Evolutionary conservation across 1,284 basidiomycete genomes (phyloP).

Genomic region (Ceratobasidium sp.): DNA sequence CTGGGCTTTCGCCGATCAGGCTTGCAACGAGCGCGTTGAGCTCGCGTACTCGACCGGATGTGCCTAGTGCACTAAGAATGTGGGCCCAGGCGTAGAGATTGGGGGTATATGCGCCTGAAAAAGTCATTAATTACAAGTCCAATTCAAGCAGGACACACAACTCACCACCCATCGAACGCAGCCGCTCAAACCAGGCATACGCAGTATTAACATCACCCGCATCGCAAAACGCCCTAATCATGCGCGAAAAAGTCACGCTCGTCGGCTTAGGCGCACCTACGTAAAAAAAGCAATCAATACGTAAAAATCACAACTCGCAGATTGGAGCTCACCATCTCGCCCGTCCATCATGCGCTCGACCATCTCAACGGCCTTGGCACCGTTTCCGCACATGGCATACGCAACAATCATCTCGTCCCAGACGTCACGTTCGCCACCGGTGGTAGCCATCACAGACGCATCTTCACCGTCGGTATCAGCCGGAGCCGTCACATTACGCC

Average conservation of each 20-base stretch:
- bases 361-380: constrained; percentile 74
- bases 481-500: neutral
- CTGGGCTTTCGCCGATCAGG: constrained; percentile 58
- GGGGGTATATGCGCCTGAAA: constrained; percentile 63
- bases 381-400: constrained; percentile 76
- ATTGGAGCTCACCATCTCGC: constrained; percentile 54
- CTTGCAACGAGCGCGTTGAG: constrained; percentile 68
- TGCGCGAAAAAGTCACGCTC: constrained; percentile 71
- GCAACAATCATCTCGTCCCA: constrained; percentile 83
- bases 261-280: constrained; percentile 70
- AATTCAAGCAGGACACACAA: neutral
- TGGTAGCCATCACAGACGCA: constrained; percentile 28
- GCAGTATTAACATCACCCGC: constrained; percentile 75
- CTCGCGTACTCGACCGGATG: constrained; percentile 64
- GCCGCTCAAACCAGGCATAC: constrained; percentile 76
- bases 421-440: constrained; percentile 55
- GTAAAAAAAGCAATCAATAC: constrained; percentile 52
- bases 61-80: constrained; percentile 69
- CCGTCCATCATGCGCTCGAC: constrained; percentile 80
- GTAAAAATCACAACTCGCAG: constrained; percentile 36
- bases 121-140: constrained; percentile 56
- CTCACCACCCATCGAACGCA: constrained; percentile 57
- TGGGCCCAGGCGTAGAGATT: constrained; percentile 65
- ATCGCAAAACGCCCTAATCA: constrained; percentile 77
- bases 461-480: constrained; percentile 29